Conservation (phyloP, 371 early-diverging fungal genomes). For the Mucor irregularis region DNA sequence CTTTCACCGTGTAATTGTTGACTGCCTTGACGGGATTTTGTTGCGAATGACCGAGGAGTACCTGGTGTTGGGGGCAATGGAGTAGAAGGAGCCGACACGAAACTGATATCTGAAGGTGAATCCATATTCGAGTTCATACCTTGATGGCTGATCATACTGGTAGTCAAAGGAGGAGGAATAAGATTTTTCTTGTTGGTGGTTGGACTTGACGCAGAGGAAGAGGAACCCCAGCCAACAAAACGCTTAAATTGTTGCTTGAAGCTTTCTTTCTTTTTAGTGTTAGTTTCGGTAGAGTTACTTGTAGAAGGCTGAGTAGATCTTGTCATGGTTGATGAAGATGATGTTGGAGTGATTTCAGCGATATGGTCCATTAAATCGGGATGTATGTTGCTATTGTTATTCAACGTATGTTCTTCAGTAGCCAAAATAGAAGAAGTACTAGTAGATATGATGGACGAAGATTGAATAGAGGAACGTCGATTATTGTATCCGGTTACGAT, state of each 20-base stretch:
- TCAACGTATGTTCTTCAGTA: no score
- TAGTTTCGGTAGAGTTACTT: neutral
- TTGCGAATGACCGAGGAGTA: conserved; percentile 2
- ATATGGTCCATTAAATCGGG: conserved; percentile 1
- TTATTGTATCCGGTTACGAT: neutral
- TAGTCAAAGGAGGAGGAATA: conserved; percentile 10
- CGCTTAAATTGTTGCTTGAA: conserved; percentile 43
- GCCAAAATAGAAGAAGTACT: no score
- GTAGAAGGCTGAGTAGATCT: conserved; percentile 5
- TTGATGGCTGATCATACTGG: neutral
- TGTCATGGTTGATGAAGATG: conserved; percentile 19
- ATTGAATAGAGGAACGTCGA: conserved; percentile 13
- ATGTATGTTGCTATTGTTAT: neutral
- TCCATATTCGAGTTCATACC: no score
- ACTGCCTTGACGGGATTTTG: conserved; percentile 20
- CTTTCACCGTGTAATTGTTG: neutral
- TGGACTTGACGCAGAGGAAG: conserved; percentile 8
- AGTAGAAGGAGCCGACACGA: conserved; percentile 33
- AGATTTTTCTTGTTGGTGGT: neutral
- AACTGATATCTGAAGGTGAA: conserved; percentile 28
- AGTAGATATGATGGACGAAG: conserved; percentile 20
- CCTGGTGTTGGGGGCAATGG: conserved; percentile 28
- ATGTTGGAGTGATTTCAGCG: conserved; percentile 13
- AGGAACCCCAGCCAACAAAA: conserved; percentile 48
- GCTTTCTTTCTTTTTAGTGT: conserved; percentile 27